Percentiles rank a stretch among this genome's conserved stretches.
Evolutionary conservation across 1,284 basidiomycete genomes (phyloP).

Genomic region (Coniferiporia sulphurascens): DNA sequence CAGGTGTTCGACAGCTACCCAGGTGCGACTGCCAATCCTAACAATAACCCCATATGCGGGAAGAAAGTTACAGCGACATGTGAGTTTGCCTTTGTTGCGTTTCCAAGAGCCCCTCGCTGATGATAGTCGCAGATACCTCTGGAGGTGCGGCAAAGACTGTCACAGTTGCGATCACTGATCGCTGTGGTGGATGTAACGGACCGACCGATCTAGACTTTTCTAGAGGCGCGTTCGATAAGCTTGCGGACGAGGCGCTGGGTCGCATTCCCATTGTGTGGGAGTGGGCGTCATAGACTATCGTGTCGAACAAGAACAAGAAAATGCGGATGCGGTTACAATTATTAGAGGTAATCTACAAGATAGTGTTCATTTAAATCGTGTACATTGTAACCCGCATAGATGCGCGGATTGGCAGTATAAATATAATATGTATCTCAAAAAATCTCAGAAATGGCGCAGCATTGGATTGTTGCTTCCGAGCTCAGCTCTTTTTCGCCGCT

Average conservation of each 20-base stretch:
- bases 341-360: neutral
- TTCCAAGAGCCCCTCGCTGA: neutral
- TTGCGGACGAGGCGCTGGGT: constrained; percentile 17
- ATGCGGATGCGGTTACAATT: neutral
- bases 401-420: no score
- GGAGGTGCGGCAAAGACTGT: constrained; percentile 23
- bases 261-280: constrained; percentile 11
- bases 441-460: no score
- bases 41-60: constrained; percentile 29
- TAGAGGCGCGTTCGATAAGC: constrained; percentile 22
- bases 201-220: constrained; percentile 24
- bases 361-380: neutral
- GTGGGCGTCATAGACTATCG: constrained; percentile 5
- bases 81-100: constrained; percentile 15
- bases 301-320: neutral
- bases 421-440: no score
- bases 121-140: neutral
- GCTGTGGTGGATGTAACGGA: constrained; percentile 19
- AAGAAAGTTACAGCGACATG: constrained; percentile 27
- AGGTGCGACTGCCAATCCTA: constrained; percentile 27
- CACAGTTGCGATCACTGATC: constrained; percentile 25
- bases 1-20: constrained; percentile 36
- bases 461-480: no score
- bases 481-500: neutral
- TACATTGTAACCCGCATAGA: neutral